These are phyloP conservation scores for Smittium culicis DNA, from an alignment of 371 early-diverging fungal species.

Conservation along the genomic window DNA sequence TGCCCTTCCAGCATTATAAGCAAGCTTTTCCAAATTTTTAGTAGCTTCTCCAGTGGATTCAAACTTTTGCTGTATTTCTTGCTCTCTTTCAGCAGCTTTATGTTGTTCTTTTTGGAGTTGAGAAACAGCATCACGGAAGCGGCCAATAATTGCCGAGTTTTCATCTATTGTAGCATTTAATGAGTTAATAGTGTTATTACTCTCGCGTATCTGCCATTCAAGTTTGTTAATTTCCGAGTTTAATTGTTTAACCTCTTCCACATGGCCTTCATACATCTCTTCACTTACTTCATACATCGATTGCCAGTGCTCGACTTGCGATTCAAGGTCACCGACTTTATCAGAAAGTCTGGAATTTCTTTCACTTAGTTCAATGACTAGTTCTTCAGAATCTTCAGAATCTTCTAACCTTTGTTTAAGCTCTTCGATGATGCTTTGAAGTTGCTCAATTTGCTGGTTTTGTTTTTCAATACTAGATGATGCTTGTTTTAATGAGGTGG, in stretches of 20 bases:
- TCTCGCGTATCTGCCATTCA: conserved; percentile 49
- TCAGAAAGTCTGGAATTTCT: conserved; percentile 61
- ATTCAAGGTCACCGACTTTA: conserved; percentile 59
- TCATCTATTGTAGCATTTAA: conserved; percentile 71
- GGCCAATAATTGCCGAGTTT: conserved; percentile 64
- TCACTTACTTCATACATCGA: conserved; percentile 79
- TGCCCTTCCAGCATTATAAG: conserved; percentile 68
- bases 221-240: conserved; percentile 70
- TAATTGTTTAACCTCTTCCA: conserved; percentile 69
- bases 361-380: conserved; percentile 62
- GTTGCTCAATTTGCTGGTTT: conserved; percentile 38
- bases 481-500: conserved; percentile 40
- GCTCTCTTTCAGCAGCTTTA: conserved; percentile 48
- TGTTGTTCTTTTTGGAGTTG: conserved; percentile 59
- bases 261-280: conserved; percentile 78
- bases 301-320: conserved; percentile 72
- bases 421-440: conserved; percentile 62
- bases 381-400: conserved; percentile 59
- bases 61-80: conserved; percentile 36
- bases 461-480: conserved; percentile 41
- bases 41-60: conserved; percentile 50
- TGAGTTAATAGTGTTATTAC: conserved; percentile 39
- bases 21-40: conserved; percentile 66
- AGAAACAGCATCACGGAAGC: conserved; percentile 72
- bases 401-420: conserved; percentile 72